Evolutionary conservation across 2,329 filamentous ascomycete species (phyloP), one percentile per base, ranked within the genome.

Genomic region (Fusarium nanum): DNA sequence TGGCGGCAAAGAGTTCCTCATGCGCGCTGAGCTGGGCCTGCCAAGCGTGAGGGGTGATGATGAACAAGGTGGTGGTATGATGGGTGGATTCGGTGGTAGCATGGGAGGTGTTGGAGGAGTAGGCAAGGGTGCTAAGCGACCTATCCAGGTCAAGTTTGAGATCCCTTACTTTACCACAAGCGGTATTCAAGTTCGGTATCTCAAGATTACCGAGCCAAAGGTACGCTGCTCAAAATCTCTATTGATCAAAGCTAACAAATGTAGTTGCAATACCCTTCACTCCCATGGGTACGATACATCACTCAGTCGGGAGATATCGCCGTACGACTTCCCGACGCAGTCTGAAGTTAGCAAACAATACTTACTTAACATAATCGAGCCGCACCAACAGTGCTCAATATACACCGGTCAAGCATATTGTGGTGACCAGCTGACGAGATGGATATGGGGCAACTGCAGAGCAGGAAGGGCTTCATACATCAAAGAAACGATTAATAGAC

Each of bases 151-250:
- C 84, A 99, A 99, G 84, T 99, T 99, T 80, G 96, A 99, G 85
- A 99, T 99, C 78, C 96, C 96, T n/a, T 99, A 99, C 83, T 99
- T 99, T 80, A 99, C 96, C n/a, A 99, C 97, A 5, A 97, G 93
- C 83, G 96, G 96, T 71, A 99, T 99, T 74, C 97, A 99, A 82
- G 96, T 99, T 76, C 89, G 96, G 77, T 99, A 99, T 81, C 83
- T 99, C 80, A 99, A 99, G 88, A 99, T 99, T 77, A 98, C 97
- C 70, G 96, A 99, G 83, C 96, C 96, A 48, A 99, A 99, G 93
- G 95, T 97, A 84, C 76, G 88, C 81, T 22, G 16, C 18, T n/a
- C 32, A 28, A 28, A 25, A 22, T 2, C 37, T 53, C 23, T 28
- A 10, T 13, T 34, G 11, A 22, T 8, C 11, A 27, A 55, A 47